phyloP scores from a whole-genome alignment of 129 eudicot species.

The Flaveria linearis region DNA sequence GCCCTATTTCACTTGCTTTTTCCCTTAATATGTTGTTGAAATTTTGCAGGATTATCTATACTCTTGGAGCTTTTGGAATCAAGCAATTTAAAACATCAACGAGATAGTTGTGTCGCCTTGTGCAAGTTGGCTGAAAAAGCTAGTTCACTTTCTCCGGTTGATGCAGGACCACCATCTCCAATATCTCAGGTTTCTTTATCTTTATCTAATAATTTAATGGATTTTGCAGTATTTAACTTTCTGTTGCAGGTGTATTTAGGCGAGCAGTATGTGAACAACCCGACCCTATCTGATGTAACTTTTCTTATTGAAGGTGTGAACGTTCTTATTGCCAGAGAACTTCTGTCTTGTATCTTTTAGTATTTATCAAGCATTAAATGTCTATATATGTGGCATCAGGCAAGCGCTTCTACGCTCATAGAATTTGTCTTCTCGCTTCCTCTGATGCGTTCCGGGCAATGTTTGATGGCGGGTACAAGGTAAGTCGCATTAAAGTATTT shows the following conservation, averaged over 20 bases:
- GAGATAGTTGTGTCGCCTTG: conserved; percentile 55
- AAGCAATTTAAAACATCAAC: conserved; percentile 48
- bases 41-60: conserved; percentile 45
- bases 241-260: conserved; percentile 76
- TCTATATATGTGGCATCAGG: conserved; percentile 30
- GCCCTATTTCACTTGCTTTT: conserved; percentile 15
- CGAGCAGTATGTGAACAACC: conserved; percentile 73
- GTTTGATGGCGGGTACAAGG: conserved; percentile 76
- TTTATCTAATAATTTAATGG: not conserved
- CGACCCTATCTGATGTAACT: conserved; percentile 80
- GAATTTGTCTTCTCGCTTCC: conserved; percentile 70
- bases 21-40: conserved; percentile 22
- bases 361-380: conserved; percentile 4
- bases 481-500: conserved; percentile 15
- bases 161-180: conserved; percentile 69
- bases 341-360: not conserved
- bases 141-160: conserved; percentile 49
- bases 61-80: conserved; percentile 58
- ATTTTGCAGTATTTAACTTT: not conserved
- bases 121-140: conserved; percentile 61
- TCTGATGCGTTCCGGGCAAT: conserved; percentile 76
- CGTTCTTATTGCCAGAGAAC: not conserved
- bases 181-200: conserved; percentile 37
- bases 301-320: conserved; percentile 62
- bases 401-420: conserved; percentile 64